phyloP scores from a whole-genome alignment of 2,329 filamentous ascomycete species.

The Exophiala phaeomuriformis region DNA sequence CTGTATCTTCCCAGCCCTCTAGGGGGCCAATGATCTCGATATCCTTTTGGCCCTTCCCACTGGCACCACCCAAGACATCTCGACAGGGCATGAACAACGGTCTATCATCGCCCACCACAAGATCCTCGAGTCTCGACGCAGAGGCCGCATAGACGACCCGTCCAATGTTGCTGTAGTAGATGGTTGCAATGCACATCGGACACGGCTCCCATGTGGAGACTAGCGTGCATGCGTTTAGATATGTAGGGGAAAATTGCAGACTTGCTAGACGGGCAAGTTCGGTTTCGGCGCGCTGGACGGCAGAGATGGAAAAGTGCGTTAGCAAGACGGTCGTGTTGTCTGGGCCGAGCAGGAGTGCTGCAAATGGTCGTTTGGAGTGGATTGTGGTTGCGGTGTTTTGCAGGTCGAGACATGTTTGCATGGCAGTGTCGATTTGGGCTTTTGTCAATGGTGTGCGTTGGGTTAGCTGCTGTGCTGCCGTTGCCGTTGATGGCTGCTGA shows the following conservation, averaged over 20 bases:
- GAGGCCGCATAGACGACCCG: constrained; percentile 46
- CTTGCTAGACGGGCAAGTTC: constrained; percentile 46
- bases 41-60: constrained; percentile 41
- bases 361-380: constrained; percentile 46
- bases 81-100: constrained; percentile 47
- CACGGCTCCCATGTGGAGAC: constrained; percentile 52
- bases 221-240: constrained; percentile 45
- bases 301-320: constrained; percentile 45
- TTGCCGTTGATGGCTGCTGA: no score
- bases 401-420: constrained; percentile 37
- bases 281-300: constrained; percentile 49
- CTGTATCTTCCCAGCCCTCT: constrained; percentile 38
- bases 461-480: no score
- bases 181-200: constrained; percentile 46
- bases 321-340: constrained; percentile 46
- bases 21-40: constrained; percentile 47
- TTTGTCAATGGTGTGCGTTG: constrained; percentile 30
- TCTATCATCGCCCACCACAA: constrained; percentile 47
- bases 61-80: constrained; percentile 34
- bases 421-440: constrained; percentile 36
- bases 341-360: constrained; percentile 43
- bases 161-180: constrained; percentile 50
- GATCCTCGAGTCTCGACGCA: constrained; percentile 40
- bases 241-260: constrained; percentile 43
- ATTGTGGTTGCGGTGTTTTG: constrained; percentile 39